A percentile compares a stretch with the other conserved stretches of the same genome.
These are phyloP conservation scores for Arthroderma sp. DNA, from an alignment of 2,329 filamentous ascomycete genomes.

Conservation along the genomic window DNA sequence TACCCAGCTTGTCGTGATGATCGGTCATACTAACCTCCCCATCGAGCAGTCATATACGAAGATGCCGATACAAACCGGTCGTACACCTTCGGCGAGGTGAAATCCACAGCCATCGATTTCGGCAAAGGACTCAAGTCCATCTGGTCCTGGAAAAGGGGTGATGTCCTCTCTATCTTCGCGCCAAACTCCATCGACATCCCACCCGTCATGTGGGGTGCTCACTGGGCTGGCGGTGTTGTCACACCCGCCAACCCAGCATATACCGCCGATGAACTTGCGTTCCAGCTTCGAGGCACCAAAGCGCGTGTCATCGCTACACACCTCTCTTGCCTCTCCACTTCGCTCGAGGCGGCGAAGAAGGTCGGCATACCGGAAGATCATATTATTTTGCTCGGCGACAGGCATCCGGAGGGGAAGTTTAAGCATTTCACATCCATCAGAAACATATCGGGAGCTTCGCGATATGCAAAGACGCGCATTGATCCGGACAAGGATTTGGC, in stretches of 20 bases:
- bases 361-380: slow-evolving; percentile 58
- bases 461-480: slow-evolving; percentile 48
- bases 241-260: slow-evolving; percentile 86
- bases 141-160: slow-evolving; percentile 69
- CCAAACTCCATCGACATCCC: slow-evolving; percentile 80
- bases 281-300: slow-evolving; percentile 66
- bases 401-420: slow-evolving; percentile 13
- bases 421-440: slow-evolving; percentile 58
- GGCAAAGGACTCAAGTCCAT: slow-evolving; percentile 62
- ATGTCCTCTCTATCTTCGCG: slow-evolving; percentile 70
- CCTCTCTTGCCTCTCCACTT: slow-evolving; percentile 49
- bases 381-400: slow-evolving; percentile 65
- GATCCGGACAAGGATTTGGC: slow-evolving; percentile 60
- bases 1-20: not conserved
- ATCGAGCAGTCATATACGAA: slow-evolving; percentile 56
- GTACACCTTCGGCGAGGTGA: slow-evolving; percentile 60
- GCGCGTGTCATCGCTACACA: slow-evolving; percentile 69
- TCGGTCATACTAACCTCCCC: not conserved
- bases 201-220: slow-evolving; percentile 59
- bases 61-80: slow-evolving; percentile 56
- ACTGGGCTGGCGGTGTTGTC: slow-evolving; percentile 70
- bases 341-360: slow-evolving; percentile 52
- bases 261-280: slow-evolving; percentile 68
- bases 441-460: slow-evolving; percentile 47
- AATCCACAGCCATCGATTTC: slow-evolving; percentile 56